Evolutionary conservation across 148 eudicot species (phyloP), one percentile per base, ranked within the genome.

Genomic region (Fagopyrum esculentum): DNA sequence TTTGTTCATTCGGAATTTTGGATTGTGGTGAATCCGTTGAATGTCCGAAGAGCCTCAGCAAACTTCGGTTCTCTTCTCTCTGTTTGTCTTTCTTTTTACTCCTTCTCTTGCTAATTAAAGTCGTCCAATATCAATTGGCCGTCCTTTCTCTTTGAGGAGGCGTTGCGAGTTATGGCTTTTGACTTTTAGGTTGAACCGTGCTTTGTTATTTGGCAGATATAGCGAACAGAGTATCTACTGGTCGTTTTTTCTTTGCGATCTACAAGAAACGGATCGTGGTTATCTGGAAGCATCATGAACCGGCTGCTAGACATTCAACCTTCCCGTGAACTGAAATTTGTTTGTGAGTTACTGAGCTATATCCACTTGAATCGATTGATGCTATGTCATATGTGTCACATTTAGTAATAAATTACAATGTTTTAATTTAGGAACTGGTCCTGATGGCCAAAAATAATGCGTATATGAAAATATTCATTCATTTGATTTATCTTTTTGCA

Each of bases 241-340:
- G 29, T 61, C 68, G 26, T 11, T 40, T 61, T 35, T 12, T 49
- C 26, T 66, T 43, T 40, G 46, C 45, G 47, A 40, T 3, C 4
- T 66, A 46, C 11, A 66, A 66, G 47, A 13, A 66, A 17, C 19
- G 17, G 71, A 35, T 43, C 47, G 46, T 13, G 47, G 71, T 43
- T 66, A 13, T 43, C 47, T 66, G 17, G 71, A 66, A 43, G 45
- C 46, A 66, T 66, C 71, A 66, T 66, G 71, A 66, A 16, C 17
- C 71, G 43, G 71, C 43, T 66, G 71, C 45, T 46, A 47, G 74
- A 71, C 26, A 71, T 71, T 49, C 74, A 71, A 71, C 71, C 71
- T 40, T 71, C 52, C 15, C 74, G 74, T 46, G 74, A 71, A 71
- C n/a, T 71, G 74, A 71, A 71, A 35, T 71, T 71, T 49, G 9